Evolutionary conservation across 305 asterid genomes (phyloP).

Genomic region (Fraxinus greggii): DNA sequence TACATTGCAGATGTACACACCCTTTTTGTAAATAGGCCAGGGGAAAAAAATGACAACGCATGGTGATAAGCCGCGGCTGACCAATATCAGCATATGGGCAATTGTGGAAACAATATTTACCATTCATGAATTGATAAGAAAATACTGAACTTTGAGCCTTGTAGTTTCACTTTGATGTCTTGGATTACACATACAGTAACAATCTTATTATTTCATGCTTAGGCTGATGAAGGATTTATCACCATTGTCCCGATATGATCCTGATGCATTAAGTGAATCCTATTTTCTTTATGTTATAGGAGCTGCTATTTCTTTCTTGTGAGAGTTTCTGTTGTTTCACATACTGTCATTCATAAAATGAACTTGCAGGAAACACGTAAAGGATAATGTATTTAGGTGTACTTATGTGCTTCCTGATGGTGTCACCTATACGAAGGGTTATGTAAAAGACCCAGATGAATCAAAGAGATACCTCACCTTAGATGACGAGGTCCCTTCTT

Average conservation of each 20-base stretch:
- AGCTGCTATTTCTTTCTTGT: neutral
- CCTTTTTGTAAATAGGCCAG: neutral
- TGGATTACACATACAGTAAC: neutral
- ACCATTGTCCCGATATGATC: neutral
- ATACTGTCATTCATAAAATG: slow-evolving; percentile 12
- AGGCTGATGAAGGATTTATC: neutral
- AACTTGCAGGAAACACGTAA: slow-evolving; percentile 65
- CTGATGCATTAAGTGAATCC: slow-evolving; percentile 11
- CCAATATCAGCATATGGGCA: neutral
- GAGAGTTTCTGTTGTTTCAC: slow-evolving; percentile 2
- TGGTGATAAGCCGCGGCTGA: neutral
- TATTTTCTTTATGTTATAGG: neutral
- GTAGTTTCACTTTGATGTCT: neutral
- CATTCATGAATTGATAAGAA: neutral
- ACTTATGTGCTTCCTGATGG: slow-evolving; percentile 93
- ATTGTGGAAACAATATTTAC: neutral
- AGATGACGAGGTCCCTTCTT: slow-evolving; percentile 34
- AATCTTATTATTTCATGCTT: neutral
- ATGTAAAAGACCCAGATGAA: slow-evolving; percentile 67
- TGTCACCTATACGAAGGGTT: slow-evolving; percentile 70
- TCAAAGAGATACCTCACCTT: slow-evolving; percentile 59
- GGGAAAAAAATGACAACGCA: neutral
- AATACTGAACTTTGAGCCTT: neutral
- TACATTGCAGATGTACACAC: neutral
- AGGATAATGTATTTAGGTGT: slow-evolving; percentile 66